Evolutionary conservation across 2,329 filamentous ascomycete species (phyloP).

Genomic region (Pseudogymnoascus sp.): DNA sequence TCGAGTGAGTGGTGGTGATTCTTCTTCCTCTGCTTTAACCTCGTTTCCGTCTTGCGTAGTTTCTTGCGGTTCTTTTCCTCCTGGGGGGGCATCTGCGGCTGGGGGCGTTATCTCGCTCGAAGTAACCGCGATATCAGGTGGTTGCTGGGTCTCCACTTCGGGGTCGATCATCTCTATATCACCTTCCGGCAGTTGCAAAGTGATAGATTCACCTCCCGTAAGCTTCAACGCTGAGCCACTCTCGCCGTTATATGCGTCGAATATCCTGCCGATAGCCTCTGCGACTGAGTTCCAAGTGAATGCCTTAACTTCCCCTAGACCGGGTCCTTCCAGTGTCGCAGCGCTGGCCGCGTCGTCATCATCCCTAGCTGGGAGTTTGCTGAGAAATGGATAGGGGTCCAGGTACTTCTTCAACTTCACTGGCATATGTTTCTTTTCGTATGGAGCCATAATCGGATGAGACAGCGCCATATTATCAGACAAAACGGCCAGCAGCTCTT

Average conservation of each 20-base stretch:
- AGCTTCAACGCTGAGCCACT: neutral
- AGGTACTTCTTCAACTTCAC: conserved; percentile 45
- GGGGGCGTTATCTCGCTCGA: neutral
- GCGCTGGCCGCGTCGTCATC: neutral
- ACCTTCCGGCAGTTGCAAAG: conserved; percentile 20
- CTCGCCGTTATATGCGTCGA: conserved; percentile 8
- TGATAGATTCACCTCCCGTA: conserved; percentile 11
- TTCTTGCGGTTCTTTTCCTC: neutral
- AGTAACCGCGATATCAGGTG: neutral
- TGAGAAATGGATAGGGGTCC: conserved; percentile 55
- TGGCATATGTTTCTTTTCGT: conserved; percentile 45
- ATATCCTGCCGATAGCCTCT: conserved; percentile 20
- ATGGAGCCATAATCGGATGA: conserved; percentile 55
- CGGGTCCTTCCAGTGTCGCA: neutral
- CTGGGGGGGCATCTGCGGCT: neutral
- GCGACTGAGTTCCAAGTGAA: conserved; percentile 26
- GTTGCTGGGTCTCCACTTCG: neutral
- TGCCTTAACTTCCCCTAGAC: conserved; percentile 11
- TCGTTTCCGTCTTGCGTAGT: neutral
- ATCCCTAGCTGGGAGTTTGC: neutral
- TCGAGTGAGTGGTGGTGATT: conserved; percentile 32
- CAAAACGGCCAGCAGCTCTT: conserved; percentile 45
- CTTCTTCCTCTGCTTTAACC: neutral
- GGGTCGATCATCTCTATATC: conserved; percentile 8
- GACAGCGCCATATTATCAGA: conserved; percentile 49